These are phyloP conservation scores for Eremomyces bilateralis DNA, from an alignment of 495 filamentous ascomycete genomes.

Conservation along the genomic window DNA sequence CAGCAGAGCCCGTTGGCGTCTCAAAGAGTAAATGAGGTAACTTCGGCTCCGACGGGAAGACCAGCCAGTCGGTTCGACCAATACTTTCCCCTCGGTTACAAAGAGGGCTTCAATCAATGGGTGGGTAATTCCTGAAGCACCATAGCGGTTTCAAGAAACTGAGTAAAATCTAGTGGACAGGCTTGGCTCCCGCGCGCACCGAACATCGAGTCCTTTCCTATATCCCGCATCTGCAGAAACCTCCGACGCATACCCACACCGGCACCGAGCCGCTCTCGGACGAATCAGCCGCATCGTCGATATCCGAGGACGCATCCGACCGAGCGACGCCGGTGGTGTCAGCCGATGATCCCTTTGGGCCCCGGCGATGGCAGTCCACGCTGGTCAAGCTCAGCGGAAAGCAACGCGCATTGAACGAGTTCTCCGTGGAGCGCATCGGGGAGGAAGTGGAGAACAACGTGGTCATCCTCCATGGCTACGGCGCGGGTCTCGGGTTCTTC, in stretches of 20 bases:
- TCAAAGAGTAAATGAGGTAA: too few relatives aligned
- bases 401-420: slow-evolving; percentile 76
- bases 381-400: slow-evolving; percentile 71
- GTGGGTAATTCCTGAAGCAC: slow-evolving; percentile 24
- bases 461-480: slow-evolving; percentile 97
- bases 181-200: slow-evolving; percentile 55
- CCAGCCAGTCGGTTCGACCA: too few relatives aligned
- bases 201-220: slow-evolving; percentile 79
- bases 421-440: slow-evolving; percentile 63
- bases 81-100: slow-evolving; percentile 66
- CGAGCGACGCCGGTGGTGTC: slow-evolving; percentile 25
- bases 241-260: slow-evolving; percentile 47
- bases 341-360: slow-evolving; percentile 59
- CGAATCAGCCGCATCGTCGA: slow-evolving; percentile 17
- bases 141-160: not conserved
- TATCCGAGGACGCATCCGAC: slow-evolving; percentile 1
- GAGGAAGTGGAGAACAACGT: slow-evolving; percentile 61
- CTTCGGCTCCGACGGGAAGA: too few relatives aligned
- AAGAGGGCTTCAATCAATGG: slow-evolving; percentile 85
- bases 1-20: too few relatives aligned
- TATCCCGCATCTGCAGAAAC: slow-evolving; percentile 61
- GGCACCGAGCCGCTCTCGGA: slow-evolving; percentile 26
- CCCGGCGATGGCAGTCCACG: slow-evolving; percentile 64
- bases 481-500: slow-evolving; percentile 87
- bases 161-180: slow-evolving; percentile 44